Evolutionary conservation across 2,329 filamentous ascomycete genomes (phyloP), one percentile per base, ranked within the genome.

Genomic region (Claviceps arundinis): DNA sequence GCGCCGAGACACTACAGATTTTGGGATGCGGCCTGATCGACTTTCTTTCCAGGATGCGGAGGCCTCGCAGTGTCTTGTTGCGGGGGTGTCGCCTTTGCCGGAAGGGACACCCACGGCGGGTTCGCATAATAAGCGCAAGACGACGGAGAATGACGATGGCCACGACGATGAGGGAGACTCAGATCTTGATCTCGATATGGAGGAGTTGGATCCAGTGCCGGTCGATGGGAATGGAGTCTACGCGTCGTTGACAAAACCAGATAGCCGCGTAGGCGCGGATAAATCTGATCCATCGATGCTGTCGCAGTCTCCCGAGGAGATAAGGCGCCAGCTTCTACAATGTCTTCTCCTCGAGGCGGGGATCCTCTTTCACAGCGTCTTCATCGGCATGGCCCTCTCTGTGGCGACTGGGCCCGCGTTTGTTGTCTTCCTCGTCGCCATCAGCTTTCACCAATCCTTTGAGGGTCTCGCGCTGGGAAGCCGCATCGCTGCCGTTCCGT

Each of bases 381-480:
- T 93, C 62, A 91, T 93, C 59, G 87, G 87, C 56, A 90, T 91
- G 85, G 86, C 87, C 4, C 75, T 93, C 34, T 89, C 85, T 1
- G 87, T 93, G 1, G 83, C 87, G 0, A 89, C 85, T 0, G 87
- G 87, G 0, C 84, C 86, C 0, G 81, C 85, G 1, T 93, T 93
- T 62, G 73, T 88, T 43, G 85, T 91, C 13, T 86, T 93, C 56
- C 73, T 93, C 0, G 74, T 90, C 34, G 87, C 87, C 48, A 89
- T 93, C 56, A 81, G 80, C 57, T 90, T 91, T 67, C 87, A 93
- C 62, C 86, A 95, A 69, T 89, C 86, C 1, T 95, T 95, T 57
- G 89, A 95, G 69, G 89, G 89, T 2, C 81, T 95, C 14, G 89
- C 89, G 0, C 78, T 95, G 4, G 89, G 89, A 6, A 86, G 86